phyloP scores from a whole-genome alignment of 805 yeast genomes.

The Candida adriatica region DNA sequence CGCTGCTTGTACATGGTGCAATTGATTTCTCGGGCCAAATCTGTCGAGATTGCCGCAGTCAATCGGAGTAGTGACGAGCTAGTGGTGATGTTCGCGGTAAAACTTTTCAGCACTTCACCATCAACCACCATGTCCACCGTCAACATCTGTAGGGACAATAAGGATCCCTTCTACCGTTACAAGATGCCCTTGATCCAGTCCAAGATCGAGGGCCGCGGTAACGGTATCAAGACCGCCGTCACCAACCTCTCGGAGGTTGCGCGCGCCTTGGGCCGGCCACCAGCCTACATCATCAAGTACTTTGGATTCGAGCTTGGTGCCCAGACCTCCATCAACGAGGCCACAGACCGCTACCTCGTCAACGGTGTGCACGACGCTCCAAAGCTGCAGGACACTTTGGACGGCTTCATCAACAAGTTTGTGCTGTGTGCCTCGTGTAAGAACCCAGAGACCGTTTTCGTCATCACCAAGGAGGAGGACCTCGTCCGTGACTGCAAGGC shows the following conservation, averaged over 20 bases:
- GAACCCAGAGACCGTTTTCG: constrained; percentile 95
- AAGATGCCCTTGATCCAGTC: constrained; percentile 98
- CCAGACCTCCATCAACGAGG: constrained; percentile 77
- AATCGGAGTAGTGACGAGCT: no score
- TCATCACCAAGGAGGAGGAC: constrained; percentile 65
- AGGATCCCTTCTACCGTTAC: constrained; percentile 98
- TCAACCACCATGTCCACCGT: constrained; percentile 60
- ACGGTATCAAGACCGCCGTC: constrained; percentile 96
- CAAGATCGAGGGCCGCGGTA: constrained; percentile 97
- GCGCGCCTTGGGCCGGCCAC: constrained; percentile 89
- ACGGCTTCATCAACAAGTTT: constrained; percentile 88
- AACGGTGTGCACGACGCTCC: constrained; percentile 91
- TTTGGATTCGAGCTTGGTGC: constrained; percentile 98
- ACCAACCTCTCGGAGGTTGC: constrained; percentile 90
- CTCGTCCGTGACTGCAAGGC: constrained; percentile 95
- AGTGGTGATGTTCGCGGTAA: no score
- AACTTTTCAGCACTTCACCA: background rate
- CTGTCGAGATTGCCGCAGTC: no score
- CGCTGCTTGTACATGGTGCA: constrained; percentile 30
- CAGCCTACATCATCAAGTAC: constrained; percentile 85
- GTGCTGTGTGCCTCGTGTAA: constrained; percentile 92
- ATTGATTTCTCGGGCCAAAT: no score
- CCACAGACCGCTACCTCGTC: constrained; percentile 79
- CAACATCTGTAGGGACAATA: constrained; percentile 93
- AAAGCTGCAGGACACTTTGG: constrained; percentile 88